Base-by-base conservation (phyloP, 306 rosid genomes). In the Acacia confusa region DNA sequence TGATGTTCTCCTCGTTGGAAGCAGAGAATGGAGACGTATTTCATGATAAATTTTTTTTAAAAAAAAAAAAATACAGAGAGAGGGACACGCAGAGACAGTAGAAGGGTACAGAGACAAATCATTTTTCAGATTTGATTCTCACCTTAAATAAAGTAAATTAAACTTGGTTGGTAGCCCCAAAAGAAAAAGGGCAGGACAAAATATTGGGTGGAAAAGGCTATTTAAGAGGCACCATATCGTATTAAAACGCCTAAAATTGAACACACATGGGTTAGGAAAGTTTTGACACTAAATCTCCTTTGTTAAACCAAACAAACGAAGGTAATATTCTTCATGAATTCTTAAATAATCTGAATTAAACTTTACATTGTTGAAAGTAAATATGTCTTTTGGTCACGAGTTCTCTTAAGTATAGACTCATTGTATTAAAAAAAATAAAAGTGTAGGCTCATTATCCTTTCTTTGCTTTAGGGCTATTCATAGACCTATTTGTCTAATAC, bases 91-190 rank as follows among this genome's bases (percentile, higher is more conserved):
- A 22, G 32, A 41, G 79, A 76, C 72, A 78, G 17, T 70, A 57
- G 73, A 67, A 77, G 52, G 76, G 38, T 61, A 83, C 61, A 77
- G 14, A 40, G 55, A 72, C 77, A 78, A 78, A 84, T 84, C 78
- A 78, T 74, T 3, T 61, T 78, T 64, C 44, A 55, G 84, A 81
- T 87, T 75, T 78, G 82, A 87, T 87, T 79, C 82, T 65, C 64
- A 12, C 40, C 3, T 40, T 38, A 22, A 84, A 64, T 61, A 69
- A 78, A 81, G 47, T 67, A 38, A 36, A 58, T 53, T 53, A 53
- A 53, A 19, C 60, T 53, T 16, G 20, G 58, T 17, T 16, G 20
- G 58, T 17, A 19, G 1, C 24, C 1, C n/a, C 17, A 52, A 17
- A 52, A 7, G 20, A 7, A 20, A 1, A 2, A 0, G 7, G 12